Percentiles rank a stretch among this genome's conserved stretches.
phyloP scores from a whole-genome alignment of 2,329 filamentous ascomycete species.

The Echinosphaeria canescens region DNA sequence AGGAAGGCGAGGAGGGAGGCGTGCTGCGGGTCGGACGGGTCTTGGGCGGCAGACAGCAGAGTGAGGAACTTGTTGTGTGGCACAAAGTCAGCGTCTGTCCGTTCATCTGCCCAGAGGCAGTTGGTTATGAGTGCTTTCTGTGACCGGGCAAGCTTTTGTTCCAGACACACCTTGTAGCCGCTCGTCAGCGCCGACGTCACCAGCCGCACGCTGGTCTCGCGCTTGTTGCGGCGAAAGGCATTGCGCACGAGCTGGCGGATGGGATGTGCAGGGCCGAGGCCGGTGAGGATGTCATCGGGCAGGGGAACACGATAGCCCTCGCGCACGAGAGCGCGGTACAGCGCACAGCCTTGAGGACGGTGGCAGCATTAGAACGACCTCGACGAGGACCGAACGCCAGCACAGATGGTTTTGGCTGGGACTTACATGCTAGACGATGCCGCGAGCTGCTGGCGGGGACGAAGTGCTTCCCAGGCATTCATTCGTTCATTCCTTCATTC shows the following conservation, averaged over 20 bases:
- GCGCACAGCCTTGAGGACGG: slow-evolving; percentile 32
- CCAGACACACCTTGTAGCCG: slow-evolving; percentile 37
- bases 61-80: slow-evolving; percentile 19
- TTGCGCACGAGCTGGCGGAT: slow-evolving; percentile 35
- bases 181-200: slow-evolving; percentile 38
- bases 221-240: slow-evolving; percentile 37
- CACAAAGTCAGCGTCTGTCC: no score
- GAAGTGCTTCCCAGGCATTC: slow-evolving; percentile 16
- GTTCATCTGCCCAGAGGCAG: no score
- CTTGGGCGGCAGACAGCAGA: slow-evolving; percentile 16
- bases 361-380: slow-evolving; percentile 1
- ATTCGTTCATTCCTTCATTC: no score
- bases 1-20: slow-evolving; percentile 18
- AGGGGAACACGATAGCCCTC: slow-evolving; percentile 30
- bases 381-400: not conserved
- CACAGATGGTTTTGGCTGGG: not conserved
- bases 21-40: slow-evolving; percentile 16
- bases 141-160: not conserved
- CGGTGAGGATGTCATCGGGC: slow-evolving; percentile 18
- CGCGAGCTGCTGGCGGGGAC: slow-evolving; percentile 25
- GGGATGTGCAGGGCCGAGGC: slow-evolving; percentile 14
- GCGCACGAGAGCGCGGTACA: slow-evolving; percentile 48
- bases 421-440: slow-evolving; percentile 27
- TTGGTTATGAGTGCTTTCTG: not conserved
- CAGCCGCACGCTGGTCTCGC: slow-evolving; percentile 34